A percentile compares a stretch with the other conserved stretches of the same genome.
Conservation (phyloP, 352 stramenopile genomes). For the Elongisporangium anandrum region DNA sequence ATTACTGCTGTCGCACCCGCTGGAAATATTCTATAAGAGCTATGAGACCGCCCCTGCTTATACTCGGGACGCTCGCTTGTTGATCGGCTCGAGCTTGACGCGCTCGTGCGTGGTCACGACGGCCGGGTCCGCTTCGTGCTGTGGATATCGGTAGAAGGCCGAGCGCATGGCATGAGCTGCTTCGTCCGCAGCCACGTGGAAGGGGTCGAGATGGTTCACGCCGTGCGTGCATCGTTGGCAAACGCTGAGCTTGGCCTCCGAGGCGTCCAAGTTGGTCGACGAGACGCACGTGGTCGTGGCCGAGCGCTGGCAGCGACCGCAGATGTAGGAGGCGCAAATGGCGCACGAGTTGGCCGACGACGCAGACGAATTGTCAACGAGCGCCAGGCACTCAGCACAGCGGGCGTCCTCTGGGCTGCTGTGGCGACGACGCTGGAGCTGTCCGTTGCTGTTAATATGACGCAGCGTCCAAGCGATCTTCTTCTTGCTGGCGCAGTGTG, state of each 20-base stretch:
- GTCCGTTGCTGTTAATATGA: slow-evolving; percentile 8
- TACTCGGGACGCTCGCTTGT: slow-evolving; percentile 6
- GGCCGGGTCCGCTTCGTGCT: background rate
- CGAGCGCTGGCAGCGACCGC: slow-evolving; percentile 6
- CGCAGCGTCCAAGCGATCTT: slow-evolving; percentile 25
- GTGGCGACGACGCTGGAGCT: background rate
- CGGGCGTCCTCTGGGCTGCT: background rate
- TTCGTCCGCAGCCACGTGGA: slow-evolving; percentile 9
- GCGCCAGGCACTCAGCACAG: slow-evolving; percentile 1
- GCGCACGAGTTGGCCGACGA: slow-evolving; percentile 1
- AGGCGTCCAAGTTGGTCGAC: background rate
- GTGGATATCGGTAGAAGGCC: slow-evolving; percentile 1
- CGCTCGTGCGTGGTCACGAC: slow-evolving; percentile 3
- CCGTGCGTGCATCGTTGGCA: slow-evolving; percentile 11
- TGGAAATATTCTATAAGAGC: background rate
- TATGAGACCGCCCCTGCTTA: background rate
- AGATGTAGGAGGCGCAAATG: slow-evolving; percentile 7
- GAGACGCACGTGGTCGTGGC: slow-evolving; percentile 1
- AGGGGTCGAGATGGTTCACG: slow-evolving; percentile 7
- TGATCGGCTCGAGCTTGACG: slow-evolving; percentile 16
- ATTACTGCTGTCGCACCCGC: background rate
- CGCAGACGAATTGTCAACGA: slow-evolving; percentile 5
- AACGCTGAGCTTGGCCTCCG: slow-evolving; percentile 2
- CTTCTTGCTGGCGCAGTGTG: slow-evolving; percentile 20
- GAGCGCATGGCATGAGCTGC: slow-evolving; percentile 6